phyloP scores from a whole-genome alignment of 148 eudicot species.

The Arbutus unedo region DNA sequence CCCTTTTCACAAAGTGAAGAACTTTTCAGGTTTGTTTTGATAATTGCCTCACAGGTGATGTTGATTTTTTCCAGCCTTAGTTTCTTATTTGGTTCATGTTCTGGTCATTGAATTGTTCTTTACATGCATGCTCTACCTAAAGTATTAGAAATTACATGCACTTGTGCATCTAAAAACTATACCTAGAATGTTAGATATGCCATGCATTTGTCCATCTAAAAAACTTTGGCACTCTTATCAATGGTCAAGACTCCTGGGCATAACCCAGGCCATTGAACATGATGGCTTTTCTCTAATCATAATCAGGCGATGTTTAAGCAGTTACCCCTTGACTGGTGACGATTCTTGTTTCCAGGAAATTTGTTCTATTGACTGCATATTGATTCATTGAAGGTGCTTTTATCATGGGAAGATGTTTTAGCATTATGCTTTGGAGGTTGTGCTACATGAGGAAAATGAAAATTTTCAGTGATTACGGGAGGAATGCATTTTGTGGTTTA shows the following conservation, averaged over 20 bases:
- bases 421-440: conserved; percentile 8
- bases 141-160: not conserved
- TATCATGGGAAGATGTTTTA: not conserved
- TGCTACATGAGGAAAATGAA: not conserved
- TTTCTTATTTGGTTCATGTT: not conserved
- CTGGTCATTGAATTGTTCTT: not conserved
- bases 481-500: not conserved
- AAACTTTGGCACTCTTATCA: not conserved
- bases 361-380: not conserved
- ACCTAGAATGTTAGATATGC: not conserved
- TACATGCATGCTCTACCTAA: not conserved
- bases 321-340: not conserved
- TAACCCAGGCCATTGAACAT: not conserved
- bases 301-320: not conserved
- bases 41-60: not conserved
- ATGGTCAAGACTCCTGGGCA: not conserved
- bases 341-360: not conserved
- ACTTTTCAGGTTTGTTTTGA: conserved; percentile 60
- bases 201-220: not conserved
- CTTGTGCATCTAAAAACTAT: not conserved
- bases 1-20: conserved; percentile 68
- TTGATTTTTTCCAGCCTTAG: not conserved
- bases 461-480: not conserved
- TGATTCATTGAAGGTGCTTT: not conserved
- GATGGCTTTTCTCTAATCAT: not conserved